phyloP scores from a whole-genome alignment of 768 basidiomycete genomes.

The Multifurca ochricompacta region DNA sequence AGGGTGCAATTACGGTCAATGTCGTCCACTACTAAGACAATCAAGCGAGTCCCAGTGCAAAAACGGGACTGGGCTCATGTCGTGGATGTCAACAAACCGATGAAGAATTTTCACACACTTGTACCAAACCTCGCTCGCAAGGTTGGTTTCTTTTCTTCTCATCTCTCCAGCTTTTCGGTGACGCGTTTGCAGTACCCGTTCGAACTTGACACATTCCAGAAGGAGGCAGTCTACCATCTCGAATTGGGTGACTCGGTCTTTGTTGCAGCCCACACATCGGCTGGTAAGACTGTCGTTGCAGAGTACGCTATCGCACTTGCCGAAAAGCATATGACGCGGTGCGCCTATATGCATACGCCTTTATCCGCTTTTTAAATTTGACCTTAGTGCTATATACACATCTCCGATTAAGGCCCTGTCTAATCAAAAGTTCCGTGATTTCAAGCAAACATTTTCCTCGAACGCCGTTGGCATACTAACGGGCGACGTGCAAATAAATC shows the following conservation, averaged over 20 bases:
- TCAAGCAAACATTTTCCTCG: conserved; percentile 92
- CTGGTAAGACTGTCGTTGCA: conserved; percentile 98
- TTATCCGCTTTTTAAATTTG: neutral
- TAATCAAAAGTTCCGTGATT: conserved; percentile 98
- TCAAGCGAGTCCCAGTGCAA: conserved; percentile 41
- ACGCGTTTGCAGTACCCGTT: conserved; percentile 76
- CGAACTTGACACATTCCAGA: conserved; percentile 96
- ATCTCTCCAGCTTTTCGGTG: neutral
- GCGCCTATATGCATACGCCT: conserved; percentile 13
- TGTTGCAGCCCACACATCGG: conserved; percentile 99
- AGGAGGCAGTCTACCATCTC: conserved; percentile 95
- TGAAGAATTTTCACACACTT: conserved; percentile 82
- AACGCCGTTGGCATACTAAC: conserved; percentile 92
- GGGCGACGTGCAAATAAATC: conserved; percentile 98
- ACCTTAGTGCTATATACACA: conserved; percentile 86
- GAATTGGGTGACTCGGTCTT: conserved; percentile 98
- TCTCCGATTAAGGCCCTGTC: conserved; percentile 98
- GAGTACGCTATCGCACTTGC: conserved; percentile 98
- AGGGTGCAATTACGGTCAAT: conserved; percentile 52
- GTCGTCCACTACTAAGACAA: conserved; percentile 34
- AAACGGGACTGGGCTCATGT: conserved; percentile 99
- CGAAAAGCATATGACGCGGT: conserved; percentile 99
- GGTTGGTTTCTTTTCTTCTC: conserved; percentile 33
- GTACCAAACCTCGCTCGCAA: conserved; percentile 96
- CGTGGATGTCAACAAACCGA: conserved; percentile 85